Conservation (phyloP, 345 rosid species). For the Euphorbia lathyris region DNA sequence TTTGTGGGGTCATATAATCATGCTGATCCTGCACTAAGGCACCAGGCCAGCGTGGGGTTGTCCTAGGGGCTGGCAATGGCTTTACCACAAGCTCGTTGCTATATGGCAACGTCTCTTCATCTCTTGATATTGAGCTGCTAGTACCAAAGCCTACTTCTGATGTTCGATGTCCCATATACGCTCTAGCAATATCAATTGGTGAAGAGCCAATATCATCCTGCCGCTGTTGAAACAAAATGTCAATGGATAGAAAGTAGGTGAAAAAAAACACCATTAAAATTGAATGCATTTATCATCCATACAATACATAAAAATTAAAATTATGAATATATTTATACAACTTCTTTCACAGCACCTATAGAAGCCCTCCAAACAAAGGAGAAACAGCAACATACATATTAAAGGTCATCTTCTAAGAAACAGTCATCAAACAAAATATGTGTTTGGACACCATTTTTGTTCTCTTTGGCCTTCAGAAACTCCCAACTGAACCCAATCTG, state of each 20-base stretch:
- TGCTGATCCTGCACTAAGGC: slow-evolving; percentile 54
- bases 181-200: slow-evolving; percentile 80
- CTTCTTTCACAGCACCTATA: background rate
- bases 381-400: too few species aligned
- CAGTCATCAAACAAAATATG: background rate
- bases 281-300: background rate
- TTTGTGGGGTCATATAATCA: slow-evolving; percentile 61
- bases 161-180: slow-evolving; percentile 62
- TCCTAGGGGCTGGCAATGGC: slow-evolving; percentile 50
- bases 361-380: background rate
- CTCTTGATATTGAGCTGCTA: slow-evolving; percentile 40
- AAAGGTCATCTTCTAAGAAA: background rate
- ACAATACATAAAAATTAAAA: background rate
- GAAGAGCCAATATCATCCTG: slow-evolving; percentile 55
- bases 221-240: slow-evolving; percentile 22
- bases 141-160: slow-evolving; percentile 44
- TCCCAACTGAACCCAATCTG: background rate
- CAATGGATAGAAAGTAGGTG: slow-evolving; percentile 1
- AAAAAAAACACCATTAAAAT: background rate
- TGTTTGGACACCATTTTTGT: background rate
- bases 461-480: background rate
- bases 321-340: background rate
- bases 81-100: slow-evolving; percentile 40
- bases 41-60: slow-evolving; percentile 88
- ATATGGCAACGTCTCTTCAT: slow-evolving; percentile 33